Conservation (phyloP, 2,329 filamentous ascomycete species). For the Aspergillus nomiae region DNA sequence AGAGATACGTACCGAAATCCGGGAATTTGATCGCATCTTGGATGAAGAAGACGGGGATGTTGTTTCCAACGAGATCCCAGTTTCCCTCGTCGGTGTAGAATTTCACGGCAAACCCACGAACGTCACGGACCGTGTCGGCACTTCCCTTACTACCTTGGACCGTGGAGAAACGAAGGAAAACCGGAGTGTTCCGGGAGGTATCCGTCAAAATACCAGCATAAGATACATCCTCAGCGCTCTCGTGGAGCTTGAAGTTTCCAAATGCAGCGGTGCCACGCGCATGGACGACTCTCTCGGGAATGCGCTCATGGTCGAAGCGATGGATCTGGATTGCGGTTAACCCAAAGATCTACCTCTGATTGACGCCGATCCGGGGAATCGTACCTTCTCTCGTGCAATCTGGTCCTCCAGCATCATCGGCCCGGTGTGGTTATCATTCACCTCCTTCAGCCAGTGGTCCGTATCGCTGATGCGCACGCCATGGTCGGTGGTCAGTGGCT, state of each 20-base stretch:
- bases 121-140: slow-evolving; percentile 80
- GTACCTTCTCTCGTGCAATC: slow-evolving; percentile 72
- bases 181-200: slow-evolving; percentile 63
- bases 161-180: slow-evolving; percentile 77
- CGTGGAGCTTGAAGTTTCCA: slow-evolving; percentile 66
- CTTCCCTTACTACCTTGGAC: slow-evolving; percentile 74
- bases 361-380: slow-evolving; percentile 7
- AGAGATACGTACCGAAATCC: slow-evolving; percentile 26
- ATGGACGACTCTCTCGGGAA: slow-evolving; percentile 69
- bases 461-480: slow-evolving; percentile 72
- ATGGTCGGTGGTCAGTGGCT: slow-evolving; percentile 73
- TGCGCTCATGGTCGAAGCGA: slow-evolving; percentile 75
- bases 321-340: slow-evolving; percentile 39
- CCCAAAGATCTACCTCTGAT: not conserved
- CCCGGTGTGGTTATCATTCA: slow-evolving; percentile 64
- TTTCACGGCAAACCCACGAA: slow-evolving; percentile 76
- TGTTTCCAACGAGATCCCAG: slow-evolving; percentile 55
- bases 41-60: slow-evolving; percentile 46
- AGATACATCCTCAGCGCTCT: slow-evolving; percentile 65
- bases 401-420: slow-evolving; percentile 72
- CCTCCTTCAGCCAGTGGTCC: slow-evolving; percentile 75
- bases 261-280: slow-evolving; percentile 66
- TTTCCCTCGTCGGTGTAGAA: slow-evolving; percentile 78
- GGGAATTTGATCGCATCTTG: slow-evolving; percentile 46
- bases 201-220: slow-evolving; percentile 67